Evolutionary conservation across 495 filamentous ascomycete genomes (phyloP).

Genomic region (Filosporella fistucella): DNA sequence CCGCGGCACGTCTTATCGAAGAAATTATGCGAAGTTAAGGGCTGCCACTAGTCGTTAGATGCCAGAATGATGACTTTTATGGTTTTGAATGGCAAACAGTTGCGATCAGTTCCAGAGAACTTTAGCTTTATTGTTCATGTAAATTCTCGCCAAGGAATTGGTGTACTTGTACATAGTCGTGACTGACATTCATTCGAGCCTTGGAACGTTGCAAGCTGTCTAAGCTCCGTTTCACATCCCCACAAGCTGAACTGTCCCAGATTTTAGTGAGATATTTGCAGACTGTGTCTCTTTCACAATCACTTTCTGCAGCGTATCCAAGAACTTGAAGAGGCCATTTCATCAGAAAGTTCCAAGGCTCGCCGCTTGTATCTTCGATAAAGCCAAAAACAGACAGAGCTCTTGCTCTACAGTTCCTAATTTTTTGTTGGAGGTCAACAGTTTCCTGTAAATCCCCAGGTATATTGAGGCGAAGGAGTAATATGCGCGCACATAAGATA

Average conservation of each 20-base stretch:
- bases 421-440: neutral
- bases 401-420: neutral
- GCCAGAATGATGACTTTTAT: too few relatives aligned
- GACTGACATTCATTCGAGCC: too few relatives aligned
- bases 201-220: neutral
- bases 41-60: too few relatives aligned
- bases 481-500: neutral
- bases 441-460: neutral
- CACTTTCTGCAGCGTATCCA: neutral
- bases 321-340: neutral
- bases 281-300: neutral
- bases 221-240: neutral
- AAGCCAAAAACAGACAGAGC: neutral
- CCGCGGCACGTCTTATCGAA: constrained; percentile 7
- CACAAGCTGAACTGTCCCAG: neutral
- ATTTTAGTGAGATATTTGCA: neutral
- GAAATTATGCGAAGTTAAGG: neutral
- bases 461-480: neutral
- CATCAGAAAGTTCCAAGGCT: neutral
- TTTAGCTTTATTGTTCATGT: too few relatives aligned
- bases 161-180: too few relatives aligned
- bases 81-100: too few relatives aligned
- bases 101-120: too few relatives aligned
- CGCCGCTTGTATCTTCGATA: neutral
- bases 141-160: too few relatives aligned